These are phyloP conservation scores for Nakaseomyces kungkrabaensis DNA, from an alignment of 1,139 yeast species.

Conservation along the genomic window DNA sequence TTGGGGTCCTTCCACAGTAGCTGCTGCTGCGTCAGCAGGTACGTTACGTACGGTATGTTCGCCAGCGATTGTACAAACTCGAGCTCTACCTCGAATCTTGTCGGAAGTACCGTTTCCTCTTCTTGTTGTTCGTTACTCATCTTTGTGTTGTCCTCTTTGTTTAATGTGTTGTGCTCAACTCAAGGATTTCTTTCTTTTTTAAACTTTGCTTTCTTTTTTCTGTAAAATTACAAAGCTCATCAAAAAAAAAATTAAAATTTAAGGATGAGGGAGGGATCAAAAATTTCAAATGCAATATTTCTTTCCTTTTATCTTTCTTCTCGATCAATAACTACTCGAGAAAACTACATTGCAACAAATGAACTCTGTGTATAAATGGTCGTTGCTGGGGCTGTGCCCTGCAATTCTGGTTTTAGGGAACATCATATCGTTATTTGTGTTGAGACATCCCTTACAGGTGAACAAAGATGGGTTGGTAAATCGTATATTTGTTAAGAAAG, in stretches of 20 bases:
- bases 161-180: no score
- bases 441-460: constrained; percentile 6
- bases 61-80: constrained; percentile 75
- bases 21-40: constrained; percentile 39
- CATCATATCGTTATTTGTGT: constrained; percentile 12
- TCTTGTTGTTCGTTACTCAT: not conserved
- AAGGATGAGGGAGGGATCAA: no score
- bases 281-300: no score
- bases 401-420: constrained; percentile 26
- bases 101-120: constrained; percentile 34
- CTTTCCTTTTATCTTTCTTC: no score
- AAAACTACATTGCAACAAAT: no score
- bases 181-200: no score
- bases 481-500: constrained; percentile 66
- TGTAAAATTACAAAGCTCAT: not conserved
- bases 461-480: constrained; percentile 43
- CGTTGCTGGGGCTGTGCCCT: constrained; percentile 22
- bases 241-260: no score
- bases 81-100: constrained; percentile 65
- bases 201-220: not conserved
- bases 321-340: no score
- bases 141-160: not conserved
- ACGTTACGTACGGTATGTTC: constrained; percentile 59
- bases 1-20: constrained; percentile 34
- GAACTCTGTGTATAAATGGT: constrained; percentile 1